Evolutionary conservation across 352 stramenopile genomes (phyloP).

Genomic region (Phytophthora aleatoria): DNA sequence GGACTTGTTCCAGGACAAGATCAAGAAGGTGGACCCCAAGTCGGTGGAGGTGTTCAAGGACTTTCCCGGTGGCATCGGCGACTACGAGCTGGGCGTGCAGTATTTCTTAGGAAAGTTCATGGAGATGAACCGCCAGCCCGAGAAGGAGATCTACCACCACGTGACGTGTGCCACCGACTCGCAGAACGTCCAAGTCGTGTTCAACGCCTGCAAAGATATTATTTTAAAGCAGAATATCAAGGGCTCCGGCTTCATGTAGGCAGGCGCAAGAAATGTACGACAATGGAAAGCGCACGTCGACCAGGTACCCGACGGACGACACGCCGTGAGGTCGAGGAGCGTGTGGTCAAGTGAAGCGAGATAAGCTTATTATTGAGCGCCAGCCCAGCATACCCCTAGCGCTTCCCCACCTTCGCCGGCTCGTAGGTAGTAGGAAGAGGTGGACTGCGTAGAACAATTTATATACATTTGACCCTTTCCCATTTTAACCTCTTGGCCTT

Average conservation of each 20-base stretch:
- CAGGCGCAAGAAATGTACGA: slow-evolving; percentile 21
- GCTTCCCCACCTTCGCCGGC: slow-evolving; percentile 14
- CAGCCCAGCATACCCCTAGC: slow-evolving; percentile 17
- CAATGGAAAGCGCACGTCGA: slow-evolving; percentile 31
- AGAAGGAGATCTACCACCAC: slow-evolving; percentile 95
- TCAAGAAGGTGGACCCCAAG: slow-evolving; percentile 94
- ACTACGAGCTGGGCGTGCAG: slow-evolving; percentile 88
- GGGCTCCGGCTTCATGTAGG: slow-evolving; percentile 89
- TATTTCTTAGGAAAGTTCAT: slow-evolving; percentile 96
- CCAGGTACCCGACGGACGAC: slow-evolving; percentile 16
- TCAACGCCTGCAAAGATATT: slow-evolving; percentile 97
- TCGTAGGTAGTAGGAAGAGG: slow-evolving; percentile 23
- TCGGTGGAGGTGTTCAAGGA: slow-evolving; percentile 90
- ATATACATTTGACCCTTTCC: slow-evolving; percentile 33
- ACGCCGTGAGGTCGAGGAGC: slow-evolving; percentile 16
- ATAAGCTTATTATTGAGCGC: slow-evolving; percentile 31
- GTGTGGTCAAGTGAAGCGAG: slow-evolving; percentile 13
- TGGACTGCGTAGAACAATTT: slow-evolving; percentile 42
- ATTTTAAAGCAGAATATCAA: slow-evolving; percentile 95
- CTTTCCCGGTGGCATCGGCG: slow-evolving; percentile 82
- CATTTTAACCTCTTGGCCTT: slow-evolving; percentile 1
- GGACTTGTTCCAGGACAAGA: slow-evolving; percentile 97
- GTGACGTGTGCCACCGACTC: slow-evolving; percentile 97
- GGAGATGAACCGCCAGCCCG: slow-evolving; percentile 92
- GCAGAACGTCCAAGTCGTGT: slow-evolving; percentile 96